Conservation (phyloP, 176 grass and related monocot species). For the Musa acuminata region DNA sequence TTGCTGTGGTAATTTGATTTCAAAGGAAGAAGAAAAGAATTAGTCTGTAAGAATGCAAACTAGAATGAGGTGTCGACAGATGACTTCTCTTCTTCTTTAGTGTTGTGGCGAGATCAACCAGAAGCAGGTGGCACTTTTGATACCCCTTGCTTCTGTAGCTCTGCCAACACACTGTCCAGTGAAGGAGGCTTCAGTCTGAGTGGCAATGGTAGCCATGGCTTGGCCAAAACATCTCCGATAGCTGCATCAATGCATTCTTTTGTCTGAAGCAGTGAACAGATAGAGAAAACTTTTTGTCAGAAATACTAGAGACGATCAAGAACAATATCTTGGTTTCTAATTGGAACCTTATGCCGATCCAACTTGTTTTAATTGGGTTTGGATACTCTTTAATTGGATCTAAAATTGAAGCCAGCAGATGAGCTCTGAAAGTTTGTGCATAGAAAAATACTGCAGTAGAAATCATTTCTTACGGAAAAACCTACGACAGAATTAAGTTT, state of each 20-base stretch:
- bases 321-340: too few relatives aligned
- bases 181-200: conserved; percentile 83
- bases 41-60: background rate
- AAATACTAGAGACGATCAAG: too few relatives aligned
- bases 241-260: conserved; percentile 85
- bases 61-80: background rate
- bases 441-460: too few relatives aligned
- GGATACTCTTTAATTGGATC: too few relatives aligned
- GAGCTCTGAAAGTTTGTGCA: too few relatives aligned
- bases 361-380: too few relatives aligned
- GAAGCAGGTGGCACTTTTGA: conserved; percentile 41
- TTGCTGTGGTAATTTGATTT: background rate
- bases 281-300: background rate
- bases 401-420: too few relatives aligned
- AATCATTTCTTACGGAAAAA: too few relatives aligned
- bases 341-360: too few relatives aligned
- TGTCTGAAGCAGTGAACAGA: conserved; percentile 32
- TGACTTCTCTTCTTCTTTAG: background rate
- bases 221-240: conserved; percentile 94
- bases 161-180: conserved; percentile 62
- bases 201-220: conserved; percentile 87
- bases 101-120: background rate
- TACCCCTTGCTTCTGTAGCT: conserved; percentile 83
- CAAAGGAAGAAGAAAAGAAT: background rate
- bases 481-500: background rate